These are phyloP conservation scores for Ogataea methylovora DNA, from an alignment of 805 yeast species.

Conservation along the genomic window DNA sequence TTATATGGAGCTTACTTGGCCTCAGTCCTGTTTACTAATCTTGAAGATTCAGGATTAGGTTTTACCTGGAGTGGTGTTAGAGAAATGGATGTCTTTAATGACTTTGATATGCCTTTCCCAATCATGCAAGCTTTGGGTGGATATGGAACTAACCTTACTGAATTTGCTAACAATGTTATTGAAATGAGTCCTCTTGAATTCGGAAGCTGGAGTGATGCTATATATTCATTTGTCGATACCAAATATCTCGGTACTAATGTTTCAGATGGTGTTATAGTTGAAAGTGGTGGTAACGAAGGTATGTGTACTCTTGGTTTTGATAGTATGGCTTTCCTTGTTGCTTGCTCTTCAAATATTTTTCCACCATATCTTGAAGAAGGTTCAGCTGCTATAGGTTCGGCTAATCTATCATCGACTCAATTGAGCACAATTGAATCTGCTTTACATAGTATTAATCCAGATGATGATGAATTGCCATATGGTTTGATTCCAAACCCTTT, in stretches of 20 bases:
- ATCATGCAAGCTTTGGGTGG: constrained; percentile 56
- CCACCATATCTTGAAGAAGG: constrained; percentile 3
- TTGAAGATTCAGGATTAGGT: constrained; percentile 53
- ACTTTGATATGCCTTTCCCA: constrained; percentile 64
- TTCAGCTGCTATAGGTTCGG: background rate
- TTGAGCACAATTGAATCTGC: constrained; percentile 54
- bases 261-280: constrained; percentile 45
- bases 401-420: no score
- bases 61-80: constrained; percentile 48
- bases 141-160: constrained; percentile 39
- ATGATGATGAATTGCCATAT: constrained; percentile 35
- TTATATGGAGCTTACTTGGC: constrained; percentile 67
- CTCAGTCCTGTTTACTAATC: constrained; percentile 53
- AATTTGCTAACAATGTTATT: constrained; percentile 51
- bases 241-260: constrained; percentile 62
- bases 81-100: constrained; percentile 45
- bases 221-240: constrained; percentile 54
- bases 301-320: constrained; percentile 62
- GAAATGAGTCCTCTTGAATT: constrained; percentile 60
- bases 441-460: constrained; percentile 41
- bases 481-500: constrained; percentile 40
- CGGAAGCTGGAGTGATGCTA: constrained; percentile 78
- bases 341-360: constrained; percentile 71
- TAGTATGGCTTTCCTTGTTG: constrained; percentile 70
- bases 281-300: constrained; percentile 14